phyloP scores from a whole-genome alignment of 495 filamentous ascomycete species.

The Pseudevernia furfuracea region DNA sequence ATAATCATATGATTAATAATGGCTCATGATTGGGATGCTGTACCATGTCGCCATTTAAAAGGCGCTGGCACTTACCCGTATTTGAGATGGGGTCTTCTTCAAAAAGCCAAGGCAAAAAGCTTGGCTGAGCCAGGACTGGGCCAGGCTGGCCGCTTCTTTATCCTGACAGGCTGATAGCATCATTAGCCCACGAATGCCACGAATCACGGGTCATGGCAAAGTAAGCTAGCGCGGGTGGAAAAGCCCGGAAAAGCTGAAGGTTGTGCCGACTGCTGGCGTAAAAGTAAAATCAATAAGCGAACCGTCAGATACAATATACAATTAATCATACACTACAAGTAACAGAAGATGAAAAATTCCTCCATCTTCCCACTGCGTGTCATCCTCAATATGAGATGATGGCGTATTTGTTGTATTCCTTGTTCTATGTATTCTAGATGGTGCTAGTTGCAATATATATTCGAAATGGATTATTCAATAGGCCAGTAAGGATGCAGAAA shows the following conservation, averaged over 20 bases:
- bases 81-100: not conserved
- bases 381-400: too few relatives aligned
- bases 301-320: too few relatives aligned
- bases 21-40: not conserved
- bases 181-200: not conserved
- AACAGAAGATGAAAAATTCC: too few relatives aligned
- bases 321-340: too few relatives aligned
- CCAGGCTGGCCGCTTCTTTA: too few relatives aligned
- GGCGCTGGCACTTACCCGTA: not conserved
- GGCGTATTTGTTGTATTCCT: not conserved
- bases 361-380: too few relatives aligned
- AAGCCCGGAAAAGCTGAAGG: too few relatives aligned
- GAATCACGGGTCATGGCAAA: not conserved
- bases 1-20: too few relatives aligned
- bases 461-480: not conserved
- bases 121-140: too few relatives aligned
- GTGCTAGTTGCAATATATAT: not conserved
- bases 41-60: not conserved
- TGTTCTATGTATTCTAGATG: not conserved
- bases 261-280: not conserved
- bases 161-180: too few relatives aligned
- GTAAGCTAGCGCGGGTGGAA: not conserved
- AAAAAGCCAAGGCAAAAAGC: too few relatives aligned
- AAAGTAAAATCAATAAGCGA: not conserved
- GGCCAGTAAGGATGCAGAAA: not conserved